Evolutionary conservation across 306 rosid species (phyloP).

Genomic region (Malus domestica): DNA sequence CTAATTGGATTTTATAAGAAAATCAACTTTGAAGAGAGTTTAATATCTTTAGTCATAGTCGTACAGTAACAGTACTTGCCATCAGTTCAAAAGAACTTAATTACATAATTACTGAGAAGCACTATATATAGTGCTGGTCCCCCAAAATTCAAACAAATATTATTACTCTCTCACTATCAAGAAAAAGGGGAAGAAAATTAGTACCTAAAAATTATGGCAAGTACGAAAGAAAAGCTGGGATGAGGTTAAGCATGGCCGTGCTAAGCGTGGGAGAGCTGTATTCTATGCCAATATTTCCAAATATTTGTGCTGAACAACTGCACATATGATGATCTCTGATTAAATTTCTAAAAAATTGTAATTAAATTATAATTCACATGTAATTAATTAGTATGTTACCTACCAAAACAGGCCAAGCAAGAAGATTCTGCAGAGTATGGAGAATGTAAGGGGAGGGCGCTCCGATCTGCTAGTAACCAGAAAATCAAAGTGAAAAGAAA

Average conservation of each 20-base stretch:
- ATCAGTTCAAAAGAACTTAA: no score
- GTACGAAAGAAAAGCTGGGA: slow-evolving; percentile 51
- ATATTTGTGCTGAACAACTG: slow-evolving; percentile 26
- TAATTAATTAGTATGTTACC: not conserved
- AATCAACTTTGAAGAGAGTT: no score
- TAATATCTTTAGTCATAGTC: no score
- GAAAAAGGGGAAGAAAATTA: not conserved
- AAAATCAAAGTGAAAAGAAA: not conserved
- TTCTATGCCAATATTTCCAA: slow-evolving; percentile 35
- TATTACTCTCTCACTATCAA: not conserved
- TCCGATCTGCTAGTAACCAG: not conserved
- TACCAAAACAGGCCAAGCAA: not conserved
- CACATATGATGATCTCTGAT: not conserved
- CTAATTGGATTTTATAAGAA: no score
- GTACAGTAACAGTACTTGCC: no score
- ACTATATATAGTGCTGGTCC: no score
- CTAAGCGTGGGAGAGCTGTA: slow-evolving; percentile 45
- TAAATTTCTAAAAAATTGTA: no score
- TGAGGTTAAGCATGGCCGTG: slow-evolving; percentile 39
- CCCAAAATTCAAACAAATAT: no score
- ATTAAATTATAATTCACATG: no score
- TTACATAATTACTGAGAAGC: no score
- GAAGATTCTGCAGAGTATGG: slow-evolving; percentile 11
- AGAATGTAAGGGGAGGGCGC: not conserved
- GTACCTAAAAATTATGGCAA: slow-evolving; percentile 47